A percentile compares a stretch with the other conserved stretches of the same genome.
Evolutionary conservation across 176 grass and related monocot species (phyloP).

Genomic region (Thalia dealbata): DNA sequence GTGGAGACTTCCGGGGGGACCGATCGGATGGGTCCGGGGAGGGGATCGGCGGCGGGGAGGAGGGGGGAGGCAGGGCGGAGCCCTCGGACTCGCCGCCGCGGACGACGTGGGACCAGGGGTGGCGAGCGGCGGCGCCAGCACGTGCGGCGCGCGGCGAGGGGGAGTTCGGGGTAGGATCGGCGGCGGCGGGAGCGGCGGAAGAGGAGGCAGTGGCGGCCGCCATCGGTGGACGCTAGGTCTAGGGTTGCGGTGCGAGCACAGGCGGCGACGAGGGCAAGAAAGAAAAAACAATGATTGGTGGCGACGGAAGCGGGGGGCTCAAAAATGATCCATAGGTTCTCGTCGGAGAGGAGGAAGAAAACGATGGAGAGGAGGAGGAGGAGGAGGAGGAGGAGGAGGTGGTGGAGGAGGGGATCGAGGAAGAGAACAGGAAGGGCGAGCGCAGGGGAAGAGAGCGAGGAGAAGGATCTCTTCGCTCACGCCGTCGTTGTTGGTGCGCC

Average conservation of each 20-base stretch:
- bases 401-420: no score
- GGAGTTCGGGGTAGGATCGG: neutral
- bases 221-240: neutral
- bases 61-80: neutral
- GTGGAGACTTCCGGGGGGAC: slow-evolving; percentile 15
- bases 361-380: no score
- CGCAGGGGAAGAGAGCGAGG: no score
- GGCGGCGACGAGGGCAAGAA: neutral
- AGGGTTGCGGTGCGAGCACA: neutral
- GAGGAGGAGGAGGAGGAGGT: no score
- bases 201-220: neutral
- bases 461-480: no score
- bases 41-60: slow-evolving; percentile 13
- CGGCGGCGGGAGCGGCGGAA: neutral
- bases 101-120: slow-evolving; percentile 3
- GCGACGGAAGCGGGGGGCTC: neutral
- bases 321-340: neutral
- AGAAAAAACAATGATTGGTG: no score
- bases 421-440: no score
- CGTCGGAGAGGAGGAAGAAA: no score
- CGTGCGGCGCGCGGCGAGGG: neutral
- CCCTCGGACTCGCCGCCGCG: slow-evolving; percentile 3
- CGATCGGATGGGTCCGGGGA: slow-evolving; percentile 19
- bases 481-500: no score
- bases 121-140: neutral